A percentile compares a stretch with the other conserved stretches of the same genome.
Evolutionary conservation across 495 filamentous ascomycete species (phyloP).

Genomic region (Aspergillus nanangensis): DNA sequence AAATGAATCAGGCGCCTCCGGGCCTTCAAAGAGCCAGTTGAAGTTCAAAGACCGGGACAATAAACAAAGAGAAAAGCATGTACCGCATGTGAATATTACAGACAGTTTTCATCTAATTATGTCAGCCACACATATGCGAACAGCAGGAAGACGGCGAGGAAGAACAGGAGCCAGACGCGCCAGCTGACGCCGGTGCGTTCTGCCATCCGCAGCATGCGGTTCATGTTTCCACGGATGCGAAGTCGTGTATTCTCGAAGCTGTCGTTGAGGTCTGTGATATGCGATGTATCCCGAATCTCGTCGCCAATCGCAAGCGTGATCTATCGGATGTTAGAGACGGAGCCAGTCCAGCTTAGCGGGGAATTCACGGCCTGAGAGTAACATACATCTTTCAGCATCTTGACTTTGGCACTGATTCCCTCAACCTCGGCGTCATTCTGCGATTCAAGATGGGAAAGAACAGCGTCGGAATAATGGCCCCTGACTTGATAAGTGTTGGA

Average conservation of each 20-base stretch:
- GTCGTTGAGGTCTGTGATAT: slow-evolving; percentile 77
- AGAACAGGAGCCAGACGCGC: slow-evolving; percentile 89
- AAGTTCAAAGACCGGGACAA: too few species aligned
- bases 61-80: too few species aligned
- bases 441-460: slow-evolving; percentile 88
- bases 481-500: slow-evolving; percentile 30
- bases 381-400: slow-evolving; percentile 85
- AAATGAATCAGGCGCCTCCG: too few species aligned
- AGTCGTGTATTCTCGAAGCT: slow-evolving; percentile 81
- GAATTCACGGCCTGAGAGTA: too few species aligned
- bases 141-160: slow-evolving; percentile 68
- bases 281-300: slow-evolving; percentile 83
- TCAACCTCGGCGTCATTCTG: slow-evolving; percentile 92
- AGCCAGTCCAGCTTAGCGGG: neutral
- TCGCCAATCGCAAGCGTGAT: slow-evolving; percentile 90
- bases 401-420: slow-evolving; percentile 86
- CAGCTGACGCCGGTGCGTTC: slow-evolving; percentile 89
- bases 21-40: too few species aligned
- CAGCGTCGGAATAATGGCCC: slow-evolving; percentile 91
- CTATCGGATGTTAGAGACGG: slow-evolving; percentile 34
- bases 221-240: slow-evolving; percentile 87
- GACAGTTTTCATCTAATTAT: too few species aligned
- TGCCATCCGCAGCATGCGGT: slow-evolving; percentile 93
- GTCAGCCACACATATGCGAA: slow-evolving; percentile 93
- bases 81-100: too few species aligned